These are phyloP conservation scores for Phytophthora citricola DNA, from an alignment of 352 stramenopile genomes.

Conservation along the genomic window DNA sequence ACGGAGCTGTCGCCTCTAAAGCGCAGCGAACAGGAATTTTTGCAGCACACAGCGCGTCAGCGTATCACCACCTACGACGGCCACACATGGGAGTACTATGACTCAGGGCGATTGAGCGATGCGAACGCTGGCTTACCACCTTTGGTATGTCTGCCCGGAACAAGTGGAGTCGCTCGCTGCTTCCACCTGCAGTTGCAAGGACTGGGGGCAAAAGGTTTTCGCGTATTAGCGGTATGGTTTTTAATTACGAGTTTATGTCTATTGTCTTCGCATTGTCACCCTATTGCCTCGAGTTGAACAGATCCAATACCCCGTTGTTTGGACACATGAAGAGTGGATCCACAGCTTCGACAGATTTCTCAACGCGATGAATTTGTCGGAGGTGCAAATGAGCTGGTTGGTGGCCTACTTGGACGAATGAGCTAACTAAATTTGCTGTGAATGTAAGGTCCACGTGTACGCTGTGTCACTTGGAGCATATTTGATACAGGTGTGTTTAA, in stretches of 20 bases:
- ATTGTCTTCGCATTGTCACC: not conserved
- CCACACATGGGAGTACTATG: constrained; percentile 82
- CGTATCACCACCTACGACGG: constrained; percentile 81
- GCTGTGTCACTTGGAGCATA: constrained; percentile 75
- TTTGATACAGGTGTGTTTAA: constrained; percentile 59
- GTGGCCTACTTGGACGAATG: not conserved
- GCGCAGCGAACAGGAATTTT: constrained; percentile 58
- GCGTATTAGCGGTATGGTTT: constrained; percentile 58
- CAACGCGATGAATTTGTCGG: constrained; percentile 58
- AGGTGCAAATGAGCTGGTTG: constrained; percentile 21
- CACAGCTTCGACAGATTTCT: constrained; percentile 85
- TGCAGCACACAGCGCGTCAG: constrained; percentile 67
- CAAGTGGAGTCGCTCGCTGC: constrained; percentile 52
- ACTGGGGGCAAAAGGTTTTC: constrained; percentile 66
- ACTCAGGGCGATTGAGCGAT: constrained; percentile 56
- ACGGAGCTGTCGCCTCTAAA: constrained; percentile 18
- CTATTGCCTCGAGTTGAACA: constrained; percentile 2
- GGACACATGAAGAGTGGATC: constrained; percentile 85
- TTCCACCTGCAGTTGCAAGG: constrained; percentile 68
- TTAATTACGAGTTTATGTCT: not conserved
- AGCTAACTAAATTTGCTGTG: constrained; percentile 3
- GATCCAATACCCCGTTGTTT: constrained; percentile 78
- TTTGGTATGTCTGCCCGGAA: constrained; percentile 72
- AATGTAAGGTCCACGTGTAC: constrained; percentile 64
- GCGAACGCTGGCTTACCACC: constrained; percentile 34